phyloP scores from a whole-genome alignment of 208 protist species.

The Porcisia deanei region DNA sequence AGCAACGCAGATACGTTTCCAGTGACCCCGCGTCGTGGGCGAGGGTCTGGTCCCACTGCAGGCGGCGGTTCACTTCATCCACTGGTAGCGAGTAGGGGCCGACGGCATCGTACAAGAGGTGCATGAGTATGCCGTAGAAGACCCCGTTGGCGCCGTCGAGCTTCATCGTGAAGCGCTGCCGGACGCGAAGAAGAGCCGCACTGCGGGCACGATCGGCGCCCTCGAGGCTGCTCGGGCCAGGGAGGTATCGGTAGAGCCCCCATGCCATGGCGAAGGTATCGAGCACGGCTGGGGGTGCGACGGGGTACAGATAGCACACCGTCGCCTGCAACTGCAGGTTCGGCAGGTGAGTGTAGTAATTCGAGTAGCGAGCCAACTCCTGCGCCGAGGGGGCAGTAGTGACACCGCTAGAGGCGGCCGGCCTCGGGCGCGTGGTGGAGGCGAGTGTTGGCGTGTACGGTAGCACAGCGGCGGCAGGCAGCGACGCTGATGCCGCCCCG shows the following conservation, averaged over 20 bases:
- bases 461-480: not conserved
- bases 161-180: slow-evolving; percentile 59
- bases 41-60: slow-evolving; percentile 71
- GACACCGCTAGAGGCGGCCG: not conserved
- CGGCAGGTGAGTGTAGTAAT: slow-evolving; percentile 65
- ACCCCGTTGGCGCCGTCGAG: slow-evolving; percentile 37
- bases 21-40: slow-evolving; percentile 61
- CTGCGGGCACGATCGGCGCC: slow-evolving; percentile 30
- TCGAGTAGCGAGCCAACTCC: slow-evolving; percentile 49
- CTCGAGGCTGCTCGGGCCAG: slow-evolving; percentile 37
- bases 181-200: slow-evolving; percentile 54
- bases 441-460: slow-evolving; percentile 20
- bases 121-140: slow-evolving; percentile 73
- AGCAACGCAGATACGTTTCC: slow-evolving; percentile 54
- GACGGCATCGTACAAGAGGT: slow-evolving; percentile 81
- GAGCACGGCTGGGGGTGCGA: slow-evolving; percentile 39
- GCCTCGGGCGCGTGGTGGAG: slow-evolving; percentile 22
- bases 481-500: not conserved
- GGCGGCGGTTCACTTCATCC: slow-evolving; percentile 57
- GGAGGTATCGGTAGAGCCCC: slow-evolving; percentile 53
- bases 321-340: slow-evolving; percentile 87
- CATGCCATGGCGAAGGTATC: slow-evolving; percentile 69
- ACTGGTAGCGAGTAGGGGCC: slow-evolving; percentile 64
- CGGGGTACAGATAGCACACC: slow-evolving; percentile 54
- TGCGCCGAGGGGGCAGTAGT: slow-evolving; percentile 34